Evolutionary conservation across 2,329 filamentous ascomycete species (phyloP).

Genomic region (Cytospora mali): DNA sequence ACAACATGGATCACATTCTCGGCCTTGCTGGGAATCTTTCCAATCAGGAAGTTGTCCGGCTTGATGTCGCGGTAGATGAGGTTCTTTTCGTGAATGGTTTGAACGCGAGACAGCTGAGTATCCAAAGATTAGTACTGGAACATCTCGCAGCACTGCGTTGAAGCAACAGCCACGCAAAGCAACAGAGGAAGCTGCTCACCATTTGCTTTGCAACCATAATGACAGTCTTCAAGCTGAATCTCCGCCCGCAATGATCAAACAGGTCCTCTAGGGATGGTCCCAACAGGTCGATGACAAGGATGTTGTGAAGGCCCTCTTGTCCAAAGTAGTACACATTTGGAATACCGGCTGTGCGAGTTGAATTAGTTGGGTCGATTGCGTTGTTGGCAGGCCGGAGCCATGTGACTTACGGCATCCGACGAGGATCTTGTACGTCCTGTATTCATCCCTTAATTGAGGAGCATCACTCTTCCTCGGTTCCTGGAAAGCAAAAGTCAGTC

Average conservation of each 20-base stretch:
- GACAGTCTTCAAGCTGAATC: conserved; percentile 96
- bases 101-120: conserved; percentile 79
- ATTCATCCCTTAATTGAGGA: conserved; percentile 96
- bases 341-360: conserved; percentile 77
- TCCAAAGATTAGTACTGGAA: not conserved
- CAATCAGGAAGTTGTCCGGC: conserved; percentile 98
- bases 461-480: conserved; percentile 99
- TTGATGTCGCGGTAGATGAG: conserved; percentile 99
- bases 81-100: conserved; percentile 96
- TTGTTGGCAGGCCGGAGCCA: conserved; percentile 22
- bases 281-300: conserved; percentile 94
- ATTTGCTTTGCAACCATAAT: conserved; percentile 99
- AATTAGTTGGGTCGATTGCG: conserved; percentile 38
- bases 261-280: conserved; percentile 94
- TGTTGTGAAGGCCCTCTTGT: conserved; percentile 97
- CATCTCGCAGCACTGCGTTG: not conserved
- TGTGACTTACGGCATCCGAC: conserved; percentile 91
- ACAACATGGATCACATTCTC: conserved; percentile 98
- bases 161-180: not conserved
- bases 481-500: conserved; percentile 47
- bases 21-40: conserved; percentile 87
- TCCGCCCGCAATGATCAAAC: conserved; percentile 94
- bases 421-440: conserved; percentile 98
- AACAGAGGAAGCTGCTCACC: conserved; percentile 55
- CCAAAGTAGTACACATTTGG: conserved; percentile 99